Conservation (phyloP, 805 yeast species). For the Wickerhamomyces pijperi region DNA sequence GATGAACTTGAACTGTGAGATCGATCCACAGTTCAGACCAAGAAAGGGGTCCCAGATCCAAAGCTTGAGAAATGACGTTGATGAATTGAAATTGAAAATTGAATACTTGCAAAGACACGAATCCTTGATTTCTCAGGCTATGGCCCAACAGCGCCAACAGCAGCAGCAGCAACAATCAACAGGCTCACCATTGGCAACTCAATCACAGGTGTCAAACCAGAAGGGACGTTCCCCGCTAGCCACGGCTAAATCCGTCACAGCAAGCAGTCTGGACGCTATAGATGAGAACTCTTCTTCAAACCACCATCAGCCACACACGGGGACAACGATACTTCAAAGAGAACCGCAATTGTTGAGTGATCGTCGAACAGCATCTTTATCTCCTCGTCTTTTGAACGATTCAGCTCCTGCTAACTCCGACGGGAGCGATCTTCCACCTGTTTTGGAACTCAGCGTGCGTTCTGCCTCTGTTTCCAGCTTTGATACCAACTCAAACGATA, state of each 20-base stretch:
- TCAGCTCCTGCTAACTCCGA: slow-evolving; percentile 29
- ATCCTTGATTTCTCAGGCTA: slow-evolving; percentile 52
- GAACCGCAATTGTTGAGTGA: slow-evolving; percentile 32
- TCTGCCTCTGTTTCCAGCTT: slow-evolving; percentile 18
- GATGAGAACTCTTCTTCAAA: slow-evolving; percentile 9
- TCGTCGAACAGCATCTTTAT: slow-evolving; percentile 16
- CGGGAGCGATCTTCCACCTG: slow-evolving; percentile 28
- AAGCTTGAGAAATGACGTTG: slow-evolving; percentile 72
- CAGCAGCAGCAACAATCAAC: slow-evolving; percentile 1
- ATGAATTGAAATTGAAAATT: slow-evolving; percentile 63
- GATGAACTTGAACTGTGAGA: slow-evolving; percentile 72
- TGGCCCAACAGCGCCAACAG: slow-evolving; percentile 21
- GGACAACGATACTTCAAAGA: slow-evolving; percentile 32
- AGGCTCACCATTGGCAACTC: not conserved
- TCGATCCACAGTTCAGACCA: slow-evolving; percentile 86
- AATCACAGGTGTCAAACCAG: slow-evolving; percentile 5
- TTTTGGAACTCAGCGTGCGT: slow-evolving; percentile 30
- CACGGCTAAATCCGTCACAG: not conserved
- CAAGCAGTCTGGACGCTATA: not conserved
- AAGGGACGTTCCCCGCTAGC: slow-evolving; percentile 13
- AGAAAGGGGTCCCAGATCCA: slow-evolving; percentile 88
- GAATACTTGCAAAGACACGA: slow-evolving; percentile 59
- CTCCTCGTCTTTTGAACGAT: slow-evolving; percentile 27
- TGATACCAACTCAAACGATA: slow-evolving; percentile 5
- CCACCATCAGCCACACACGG: slow-evolving; percentile 19